A percentile compares a stretch with the other conserved stretches of the same genome.
Evolutionary conservation across 2,329 filamentous ascomycete genomes (phyloP).

Genomic region (Paecilomyces fulvus): DNA sequence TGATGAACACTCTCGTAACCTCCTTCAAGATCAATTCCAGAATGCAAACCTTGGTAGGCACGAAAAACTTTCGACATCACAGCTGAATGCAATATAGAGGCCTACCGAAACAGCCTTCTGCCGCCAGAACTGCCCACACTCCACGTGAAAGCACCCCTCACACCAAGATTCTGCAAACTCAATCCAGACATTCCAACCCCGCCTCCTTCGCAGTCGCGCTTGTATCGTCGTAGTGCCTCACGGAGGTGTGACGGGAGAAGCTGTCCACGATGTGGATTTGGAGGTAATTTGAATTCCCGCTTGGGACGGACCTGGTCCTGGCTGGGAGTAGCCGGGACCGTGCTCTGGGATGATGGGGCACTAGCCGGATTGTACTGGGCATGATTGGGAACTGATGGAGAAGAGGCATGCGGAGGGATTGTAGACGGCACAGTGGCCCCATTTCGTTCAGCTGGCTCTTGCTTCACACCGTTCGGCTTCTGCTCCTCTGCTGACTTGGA

Average conservation of each 20-base stretch:
- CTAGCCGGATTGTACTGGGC: constrained; percentile 4
- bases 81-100: neutral
- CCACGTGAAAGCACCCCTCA: constrained; percentile 37
- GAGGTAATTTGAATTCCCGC: constrained; percentile 28
- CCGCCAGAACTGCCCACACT: constrained; percentile 31
- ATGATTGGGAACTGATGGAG: neutral
- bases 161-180: constrained; percentile 38
- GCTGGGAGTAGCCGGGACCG: constrained; percentile 8
- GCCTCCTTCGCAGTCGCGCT: constrained; percentile 40
- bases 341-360: constrained; percentile 16
- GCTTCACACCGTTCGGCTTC: constrained; percentile 9
- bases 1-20: neutral
- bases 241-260: constrained; percentile 42
- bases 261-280: constrained; percentile 40
- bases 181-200: constrained; percentile 40
- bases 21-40: neutral
- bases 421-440: constrained; percentile 8
- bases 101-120: constrained; percentile 36
- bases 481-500: neutral
- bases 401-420: constrained; percentile 5
- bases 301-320: constrained; percentile 10
- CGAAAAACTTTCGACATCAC: neutral
- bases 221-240: constrained; percentile 41
- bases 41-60: neutral
- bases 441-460: constrained; percentile 14